These are phyloP conservation scores for Suaeda aralocaspica DNA, from an alignment of 148 eudicot species.

Conservation along the genomic window DNA sequence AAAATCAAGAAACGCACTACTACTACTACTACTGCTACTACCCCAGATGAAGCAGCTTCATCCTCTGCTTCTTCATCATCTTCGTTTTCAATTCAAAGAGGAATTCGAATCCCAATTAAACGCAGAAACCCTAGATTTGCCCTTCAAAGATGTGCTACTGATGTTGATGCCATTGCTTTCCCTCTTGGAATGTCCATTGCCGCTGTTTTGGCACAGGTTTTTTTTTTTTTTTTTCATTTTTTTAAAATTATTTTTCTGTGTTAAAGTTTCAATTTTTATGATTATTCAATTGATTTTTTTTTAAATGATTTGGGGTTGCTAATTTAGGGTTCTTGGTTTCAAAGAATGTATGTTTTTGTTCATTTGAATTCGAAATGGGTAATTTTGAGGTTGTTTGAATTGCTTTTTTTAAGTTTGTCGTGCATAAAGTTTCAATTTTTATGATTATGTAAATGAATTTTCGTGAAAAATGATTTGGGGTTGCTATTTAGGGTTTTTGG, in stretches of 20 bases:
- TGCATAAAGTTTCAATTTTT: no score
- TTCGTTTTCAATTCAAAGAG: conserved; percentile 31
- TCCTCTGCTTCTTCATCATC: conserved; percentile 35
- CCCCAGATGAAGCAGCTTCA: conserved; percentile 3
- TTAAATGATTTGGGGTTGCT: neutral
- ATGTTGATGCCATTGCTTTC: conserved; percentile 67
- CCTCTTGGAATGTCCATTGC: conserved; percentile 94
- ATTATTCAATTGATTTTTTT: neutral
- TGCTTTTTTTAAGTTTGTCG: neutral
- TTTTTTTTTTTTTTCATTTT: no score
- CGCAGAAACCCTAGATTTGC: conserved; percentile 41
- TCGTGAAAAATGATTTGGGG: no score
- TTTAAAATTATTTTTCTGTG: no score
- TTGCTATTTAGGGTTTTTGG: no score
- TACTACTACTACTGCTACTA: no score
- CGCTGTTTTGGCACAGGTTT: conserved; percentile 80
- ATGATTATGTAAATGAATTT: no score
- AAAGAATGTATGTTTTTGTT: no score
- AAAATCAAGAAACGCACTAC: conserved; percentile 23
- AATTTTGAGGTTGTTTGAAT: neutral
- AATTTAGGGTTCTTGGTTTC: neutral
- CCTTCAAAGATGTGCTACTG: conserved; percentile 26
- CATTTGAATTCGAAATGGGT: no score
- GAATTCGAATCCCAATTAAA: conserved; percentile 27
- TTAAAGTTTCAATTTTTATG: neutral